Evolutionary conservation across 169 alveolate species (phyloP).

Genomic region (Plasmodium gallinaceum): DNA sequence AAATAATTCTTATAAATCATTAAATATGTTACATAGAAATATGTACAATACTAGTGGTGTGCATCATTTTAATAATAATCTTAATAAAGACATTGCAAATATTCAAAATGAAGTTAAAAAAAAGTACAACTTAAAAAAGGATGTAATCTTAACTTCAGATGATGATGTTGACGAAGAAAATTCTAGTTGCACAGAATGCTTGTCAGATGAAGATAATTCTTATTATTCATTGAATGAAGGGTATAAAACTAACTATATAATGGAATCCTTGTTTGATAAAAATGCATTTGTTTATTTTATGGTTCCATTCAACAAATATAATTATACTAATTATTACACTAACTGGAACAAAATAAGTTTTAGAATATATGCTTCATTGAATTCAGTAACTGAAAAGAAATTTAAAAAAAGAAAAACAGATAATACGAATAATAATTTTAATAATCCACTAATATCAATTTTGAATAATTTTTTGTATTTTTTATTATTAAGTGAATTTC

Average conservation of each 20-base stretch:
- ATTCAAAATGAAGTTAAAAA: background rate
- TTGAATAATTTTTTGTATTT: slow-evolving; percentile 69
- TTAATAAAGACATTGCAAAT: slow-evolving; percentile 2
- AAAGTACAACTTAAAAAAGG: background rate
- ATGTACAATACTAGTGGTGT: background rate
- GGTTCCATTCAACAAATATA: slow-evolving; percentile 72
- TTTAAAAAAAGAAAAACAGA: slow-evolving; percentile 21
- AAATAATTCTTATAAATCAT: slow-evolving; percentile 15
- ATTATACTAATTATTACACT: slow-evolving; percentile 63
- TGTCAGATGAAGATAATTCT: slow-evolving; percentile 29
- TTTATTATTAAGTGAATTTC: slow-evolving; percentile 56
- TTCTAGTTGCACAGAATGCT: slow-evolving; percentile 23
- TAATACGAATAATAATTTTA: slow-evolving; percentile 18
- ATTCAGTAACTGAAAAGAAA: slow-evolving; percentile 4
- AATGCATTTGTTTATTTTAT: slow-evolving; percentile 63
- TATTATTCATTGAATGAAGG: slow-evolving; percentile 67
- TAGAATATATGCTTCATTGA: slow-evolving; percentile 66
- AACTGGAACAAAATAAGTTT: slow-evolving; percentile 75
- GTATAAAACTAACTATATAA: slow-evolving; percentile 68
- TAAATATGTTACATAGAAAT: background rate
- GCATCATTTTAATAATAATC: background rate
- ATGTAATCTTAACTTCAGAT: background rate
- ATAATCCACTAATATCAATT: slow-evolving; percentile 42
- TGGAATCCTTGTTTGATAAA: slow-evolving; percentile 75
- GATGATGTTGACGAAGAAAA: slow-evolving; percentile 4